A percentile compares a stretch with the other conserved stretches of the same genome.
Conservation (phyloP, 2,329 filamentous ascomycete genomes). For the Colletotrichum lindemuthianum region DNA sequence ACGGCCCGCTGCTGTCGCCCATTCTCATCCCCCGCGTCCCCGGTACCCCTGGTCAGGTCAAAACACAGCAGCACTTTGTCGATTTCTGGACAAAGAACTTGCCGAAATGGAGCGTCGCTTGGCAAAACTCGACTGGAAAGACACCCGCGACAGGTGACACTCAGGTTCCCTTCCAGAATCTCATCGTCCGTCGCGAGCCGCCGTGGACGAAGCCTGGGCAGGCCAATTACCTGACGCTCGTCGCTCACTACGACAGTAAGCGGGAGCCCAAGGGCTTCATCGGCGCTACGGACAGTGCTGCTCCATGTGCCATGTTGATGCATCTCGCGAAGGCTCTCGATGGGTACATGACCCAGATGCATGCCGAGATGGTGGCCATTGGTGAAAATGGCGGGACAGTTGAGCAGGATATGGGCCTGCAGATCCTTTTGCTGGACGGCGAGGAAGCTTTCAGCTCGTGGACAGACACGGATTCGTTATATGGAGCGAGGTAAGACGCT, state of each 20-base stretch:
- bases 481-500: conserved; percentile 72
- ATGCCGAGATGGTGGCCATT: conserved; percentile 72
- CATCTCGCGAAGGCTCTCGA: conserved; percentile 79
- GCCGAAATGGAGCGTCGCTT: conserved; percentile 75
- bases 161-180: conserved; percentile 78
- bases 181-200: conserved; percentile 81
- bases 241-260: conserved; percentile 88
- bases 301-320: conserved; percentile 85
- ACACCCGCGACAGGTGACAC: conserved; percentile 72
- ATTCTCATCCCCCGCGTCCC: conserved; percentile 80
- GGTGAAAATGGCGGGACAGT: conserved; percentile 60
- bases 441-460: conserved; percentile 82
- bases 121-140: conserved; percentile 78
- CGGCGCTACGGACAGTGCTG: conserved; percentile 85
- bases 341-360: conserved; percentile 76
- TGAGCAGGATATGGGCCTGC: conserved; percentile 77
- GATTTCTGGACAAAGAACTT: conserved; percentile 74
- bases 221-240: conserved; percentile 78
- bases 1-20: conserved; percentile 76
- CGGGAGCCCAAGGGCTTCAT: conserved; percentile 78
- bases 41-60: conserved; percentile 73
- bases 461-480: conserved; percentile 79
- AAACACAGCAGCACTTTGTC: conserved; percentile 77
- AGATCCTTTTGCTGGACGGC: conserved; percentile 83
- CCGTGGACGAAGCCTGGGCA: conserved; percentile 78